Percentiles rank a stretch among this genome's conserved stretches.
These are phyloP conservation scores for Melanogaster broomeanus DNA, from an alignment of 768 basidiomycete genomes.

Conservation along the genomic window DNA sequence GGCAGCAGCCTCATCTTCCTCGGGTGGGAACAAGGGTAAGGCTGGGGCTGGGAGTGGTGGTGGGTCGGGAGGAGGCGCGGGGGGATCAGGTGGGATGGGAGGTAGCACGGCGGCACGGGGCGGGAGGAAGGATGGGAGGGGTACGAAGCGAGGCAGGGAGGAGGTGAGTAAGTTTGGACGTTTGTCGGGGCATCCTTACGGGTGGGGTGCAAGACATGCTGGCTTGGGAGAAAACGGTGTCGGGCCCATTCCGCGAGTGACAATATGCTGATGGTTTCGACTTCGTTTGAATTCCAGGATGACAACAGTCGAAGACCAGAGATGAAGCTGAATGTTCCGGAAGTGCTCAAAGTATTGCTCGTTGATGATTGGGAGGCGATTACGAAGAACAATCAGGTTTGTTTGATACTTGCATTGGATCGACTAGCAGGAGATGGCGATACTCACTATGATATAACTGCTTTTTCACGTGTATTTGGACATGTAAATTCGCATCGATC, in stretches of 20 bases:
- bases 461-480: too few relatives aligned
- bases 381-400: slow-evolving; percentile 90
- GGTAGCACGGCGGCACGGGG: slow-evolving; percentile 32
- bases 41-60: slow-evolving; percentile 17
- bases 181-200: not conserved
- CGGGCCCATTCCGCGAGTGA: too few relatives aligned
- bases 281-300: slow-evolving; percentile 45
- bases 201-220: too few relatives aligned
- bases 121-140: slow-evolving; percentile 61
- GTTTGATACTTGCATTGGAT: slow-evolving; percentile 4
- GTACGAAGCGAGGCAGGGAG: slow-evolving; percentile 73
- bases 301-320: slow-evolving; percentile 81
- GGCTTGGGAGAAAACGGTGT: too few relatives aligned
- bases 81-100: slow-evolving; percentile 25
- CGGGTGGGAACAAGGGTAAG: slow-evolving; percentile 26
- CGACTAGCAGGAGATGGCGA: not conserved
- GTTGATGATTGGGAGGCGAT: slow-evolving; percentile 99
- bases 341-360: slow-evolving; percentile 82
- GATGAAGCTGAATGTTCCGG: slow-evolving; percentile 88
- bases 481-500: too few relatives aligned
- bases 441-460: not conserved
- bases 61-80: slow-evolving; percentile 30
- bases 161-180: slow-evolving; percentile 57
- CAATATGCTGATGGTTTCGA: not conserved
- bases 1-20: slow-evolving; percentile 41